Evolutionary conservation across 2,329 filamentous ascomycete species (phyloP).

Genomic region (Fusarium sp.): DNA sequence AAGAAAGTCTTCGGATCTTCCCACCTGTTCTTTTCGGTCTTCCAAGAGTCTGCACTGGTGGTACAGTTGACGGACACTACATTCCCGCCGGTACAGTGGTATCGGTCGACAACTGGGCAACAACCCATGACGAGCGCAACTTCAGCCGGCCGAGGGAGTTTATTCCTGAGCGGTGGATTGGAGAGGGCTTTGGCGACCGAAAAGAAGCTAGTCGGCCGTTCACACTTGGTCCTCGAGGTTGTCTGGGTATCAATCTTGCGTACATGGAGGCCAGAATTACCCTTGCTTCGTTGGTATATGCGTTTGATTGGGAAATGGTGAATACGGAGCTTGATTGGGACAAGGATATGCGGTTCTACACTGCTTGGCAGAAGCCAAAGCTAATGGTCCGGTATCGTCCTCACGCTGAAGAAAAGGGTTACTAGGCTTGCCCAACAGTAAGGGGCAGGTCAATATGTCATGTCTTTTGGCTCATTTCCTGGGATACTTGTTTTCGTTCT

Average conservation of each 20-base stretch:
- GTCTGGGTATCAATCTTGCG: constrained; percentile 15
- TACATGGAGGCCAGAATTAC: constrained; percentile 2
- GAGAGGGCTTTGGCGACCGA: neutral
- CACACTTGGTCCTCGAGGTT: constrained; percentile 5
- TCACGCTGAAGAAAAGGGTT: neutral
- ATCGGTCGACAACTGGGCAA: constrained; percentile 6
- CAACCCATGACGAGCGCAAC: constrained; percentile 6
- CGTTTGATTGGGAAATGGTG: constrained; percentile 11
- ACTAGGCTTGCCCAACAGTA: neutral
- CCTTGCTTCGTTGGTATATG: constrained; percentile 2
- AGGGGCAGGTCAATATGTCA: too few species aligned
- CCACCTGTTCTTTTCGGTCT: constrained; percentile 12
- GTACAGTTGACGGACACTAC: constrained; percentile 15
- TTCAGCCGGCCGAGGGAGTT: constrained; percentile 8
- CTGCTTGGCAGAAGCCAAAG: neutral
- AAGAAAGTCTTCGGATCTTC: constrained; percentile 29
- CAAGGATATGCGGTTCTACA: neutral
- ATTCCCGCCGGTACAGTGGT: constrained; percentile 24
- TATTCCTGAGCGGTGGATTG: constrained; percentile 16
- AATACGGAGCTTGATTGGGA: constrained; percentile 1
- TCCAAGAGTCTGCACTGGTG: constrained; percentile 14
- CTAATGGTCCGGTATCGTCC: neutral
- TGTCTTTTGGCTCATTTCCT: neutral
- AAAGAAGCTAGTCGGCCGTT: constrained; percentile 18
- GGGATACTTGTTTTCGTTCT: neutral